phyloP scores from a whole-genome alignment of 805 yeast genomes.

The Alloascoidea hylecoeti region DNA sequence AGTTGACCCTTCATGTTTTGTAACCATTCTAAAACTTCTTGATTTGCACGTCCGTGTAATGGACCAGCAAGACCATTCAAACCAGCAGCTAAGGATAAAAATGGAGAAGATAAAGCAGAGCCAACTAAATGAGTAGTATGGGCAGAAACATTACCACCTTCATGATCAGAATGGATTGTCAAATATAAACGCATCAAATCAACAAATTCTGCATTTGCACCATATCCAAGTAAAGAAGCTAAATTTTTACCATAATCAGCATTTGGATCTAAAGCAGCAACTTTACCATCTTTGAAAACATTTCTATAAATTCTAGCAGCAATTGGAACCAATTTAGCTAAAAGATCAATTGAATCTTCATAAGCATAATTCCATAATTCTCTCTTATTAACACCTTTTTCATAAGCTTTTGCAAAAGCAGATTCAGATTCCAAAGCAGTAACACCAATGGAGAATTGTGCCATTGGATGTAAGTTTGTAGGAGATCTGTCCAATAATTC shows the following conservation, averaged over 20 bases:
- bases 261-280: slow-evolving; percentile 19
- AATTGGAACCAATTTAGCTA: slow-evolving; percentile 72
- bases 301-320: slow-evolving; percentile 79
- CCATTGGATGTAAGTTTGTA: slow-evolving; percentile 74
- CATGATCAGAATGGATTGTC: slow-evolving; percentile 79
- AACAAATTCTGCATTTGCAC: slow-evolving; percentile 51
- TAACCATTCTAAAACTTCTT: slow-evolving; percentile 76
- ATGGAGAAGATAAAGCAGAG: slow-evolving; percentile 70
- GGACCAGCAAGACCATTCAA: slow-evolving; percentile 82
- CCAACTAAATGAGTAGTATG: slow-evolving; percentile 82
- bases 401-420: slow-evolving; percentile 74
- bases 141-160: slow-evolving; percentile 83
- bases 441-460: slow-evolving; percentile 75
- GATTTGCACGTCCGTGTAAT: slow-evolving; percentile 78
- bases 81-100: slow-evolving; percentile 69
- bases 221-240: slow-evolving; percentile 48
- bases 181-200: slow-evolving; percentile 73
- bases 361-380: slow-evolving; percentile 75
- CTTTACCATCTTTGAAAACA: slow-evolving; percentile 71
- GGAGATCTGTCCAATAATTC: slow-evolving; percentile 65
- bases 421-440: slow-evolving; percentile 76
- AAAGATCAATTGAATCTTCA: slow-evolving; percentile 67
- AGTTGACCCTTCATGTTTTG: slow-evolving; percentile 49
- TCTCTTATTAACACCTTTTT: slow-evolving; percentile 67
- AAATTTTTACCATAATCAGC: slow-evolving; percentile 54